A percentile compares a stretch with the other conserved stretches of the same genome.
These are phyloP conservation scores for Penicillium aurantiogriseum DNA, from an alignment of 2,329 filamentous ascomycete genomes.

Conservation along the genomic window DNA sequence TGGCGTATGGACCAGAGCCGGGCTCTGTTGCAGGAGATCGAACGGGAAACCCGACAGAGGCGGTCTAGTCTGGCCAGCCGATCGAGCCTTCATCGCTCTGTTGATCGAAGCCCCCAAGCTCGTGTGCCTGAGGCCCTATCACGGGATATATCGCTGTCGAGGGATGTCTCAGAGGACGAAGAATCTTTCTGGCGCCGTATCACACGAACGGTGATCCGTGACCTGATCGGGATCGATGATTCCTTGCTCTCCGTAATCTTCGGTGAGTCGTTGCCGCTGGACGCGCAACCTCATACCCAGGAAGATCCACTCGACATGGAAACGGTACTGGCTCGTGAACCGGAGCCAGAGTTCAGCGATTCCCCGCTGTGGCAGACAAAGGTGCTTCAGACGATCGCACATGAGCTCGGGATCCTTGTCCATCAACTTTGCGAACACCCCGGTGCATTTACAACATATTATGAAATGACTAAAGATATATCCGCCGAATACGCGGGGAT, in stretches of 20 bases:
- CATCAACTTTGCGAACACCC: conserved; percentile 82
- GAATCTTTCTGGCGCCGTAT: conserved; percentile 77
- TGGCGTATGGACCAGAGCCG: conserved; percentile 92
- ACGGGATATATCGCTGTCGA: conserved; percentile 46
- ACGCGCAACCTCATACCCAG: conserved; percentile 16
- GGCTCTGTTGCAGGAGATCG: conserved; percentile 81
- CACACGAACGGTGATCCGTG: conserved; percentile 80
- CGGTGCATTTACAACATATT: conserved; percentile 82
- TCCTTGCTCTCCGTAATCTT: conserved; percentile 79
- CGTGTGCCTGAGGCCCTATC: conserved; percentile 53
- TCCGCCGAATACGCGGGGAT: conserved; percentile 76
- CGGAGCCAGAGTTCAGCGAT: conserved; percentile 26
- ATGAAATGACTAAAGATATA: conserved; percentile 59
- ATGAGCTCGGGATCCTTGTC: conserved; percentile 80
- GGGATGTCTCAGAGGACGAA: conserved; percentile 48
- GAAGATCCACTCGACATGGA: conserved; percentile 40
- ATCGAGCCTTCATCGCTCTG: conserved; percentile 20
- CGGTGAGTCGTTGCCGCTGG: conserved; percentile 68
- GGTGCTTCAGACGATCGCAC: conserved; percentile 78
- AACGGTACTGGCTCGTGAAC: conserved; percentile 32
- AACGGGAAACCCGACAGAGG: conserved; percentile 74
- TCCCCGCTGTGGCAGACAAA: conserved; percentile 56
- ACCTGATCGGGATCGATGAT: conserved; percentile 89
- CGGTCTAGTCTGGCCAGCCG: conserved; percentile 36
- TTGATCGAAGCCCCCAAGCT: conserved; percentile 17